Evolutionary conservation across 805 yeast species (phyloP).

Genomic region (Tetrapisispora pingtungensis): DNA sequence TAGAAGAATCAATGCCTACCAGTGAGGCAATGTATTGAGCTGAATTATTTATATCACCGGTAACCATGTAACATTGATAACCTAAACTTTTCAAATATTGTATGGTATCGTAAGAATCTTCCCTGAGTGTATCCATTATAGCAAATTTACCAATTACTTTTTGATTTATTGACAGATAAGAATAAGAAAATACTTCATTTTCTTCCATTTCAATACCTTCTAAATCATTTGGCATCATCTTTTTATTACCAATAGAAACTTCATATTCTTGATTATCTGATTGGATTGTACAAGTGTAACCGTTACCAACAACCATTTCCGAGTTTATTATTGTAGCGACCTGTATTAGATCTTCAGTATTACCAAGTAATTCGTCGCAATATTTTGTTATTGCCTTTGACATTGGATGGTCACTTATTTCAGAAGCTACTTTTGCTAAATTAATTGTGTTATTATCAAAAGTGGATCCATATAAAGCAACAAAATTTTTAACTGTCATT

Average conservation of each 20-base stretch:
- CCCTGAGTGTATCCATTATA: constrained; percentile 56
- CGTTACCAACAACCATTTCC: constrained; percentile 32
- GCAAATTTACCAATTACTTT: constrained; percentile 54
- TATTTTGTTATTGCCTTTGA: constrained; percentile 55
- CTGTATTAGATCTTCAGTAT: not conserved
- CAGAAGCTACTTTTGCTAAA: constrained; percentile 2
- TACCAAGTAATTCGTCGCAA: constrained; percentile 16
- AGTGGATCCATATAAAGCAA: not conserved
- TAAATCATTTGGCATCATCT: constrained; percentile 23
- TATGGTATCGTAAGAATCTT: constrained; percentile 54
- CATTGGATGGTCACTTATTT: constrained; percentile 77
- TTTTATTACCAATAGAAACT: constrained; percentile 48
- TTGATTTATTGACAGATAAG: constrained; percentile 51
- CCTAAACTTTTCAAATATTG: constrained; percentile 42
- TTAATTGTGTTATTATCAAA: constrained; percentile 6
- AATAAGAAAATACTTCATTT: constrained; percentile 35
- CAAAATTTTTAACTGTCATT: constrained; percentile 40
- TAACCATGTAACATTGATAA: constrained; percentile 68
- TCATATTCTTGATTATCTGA: constrained; percentile 16
- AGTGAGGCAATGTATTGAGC: constrained; percentile 56
- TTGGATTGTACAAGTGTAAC: constrained; percentile 23
- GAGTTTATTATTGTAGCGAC: constrained; percentile 11
- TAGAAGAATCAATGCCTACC: constrained; percentile 53
- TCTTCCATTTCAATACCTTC: too few relatives aligned
- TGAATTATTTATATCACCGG: constrained; percentile 68